These are phyloP conservation scores for Cordyceps cicadae DNA, from an alignment of 2,329 filamentous ascomycete genomes.

Conservation along the genomic window DNA sequence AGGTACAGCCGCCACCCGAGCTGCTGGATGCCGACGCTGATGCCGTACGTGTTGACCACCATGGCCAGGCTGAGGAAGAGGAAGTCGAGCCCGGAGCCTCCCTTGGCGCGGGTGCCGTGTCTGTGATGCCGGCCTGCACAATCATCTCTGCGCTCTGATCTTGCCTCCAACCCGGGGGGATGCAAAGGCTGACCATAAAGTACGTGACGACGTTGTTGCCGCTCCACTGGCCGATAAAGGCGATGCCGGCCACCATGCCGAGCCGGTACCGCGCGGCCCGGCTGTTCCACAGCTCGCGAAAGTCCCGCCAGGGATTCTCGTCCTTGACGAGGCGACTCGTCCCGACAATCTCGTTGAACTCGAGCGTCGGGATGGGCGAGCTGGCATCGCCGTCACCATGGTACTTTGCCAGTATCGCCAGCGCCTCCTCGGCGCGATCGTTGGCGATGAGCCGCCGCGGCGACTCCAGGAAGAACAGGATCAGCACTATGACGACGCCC, in stretches of 20 bases:
- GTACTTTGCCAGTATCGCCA: background rate
- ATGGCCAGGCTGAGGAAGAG: background rate
- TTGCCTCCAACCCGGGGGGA: no score
- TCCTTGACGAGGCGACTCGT: background rate
- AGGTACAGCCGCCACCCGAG: background rate
- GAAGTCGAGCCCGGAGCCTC: background rate
- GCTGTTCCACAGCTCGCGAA: background rate
- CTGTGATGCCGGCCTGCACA: background rate
- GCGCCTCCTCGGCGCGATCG: background rate
- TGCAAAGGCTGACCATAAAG: background rate
- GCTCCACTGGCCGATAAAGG: background rate
- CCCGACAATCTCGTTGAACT: background rate
- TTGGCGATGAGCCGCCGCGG: background rate
- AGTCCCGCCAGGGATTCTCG: background rate
- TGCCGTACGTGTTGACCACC: background rate
- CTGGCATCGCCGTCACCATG: background rate
- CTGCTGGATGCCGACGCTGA: background rate
- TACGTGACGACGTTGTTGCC: background rate
- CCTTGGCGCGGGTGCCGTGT: background rate
- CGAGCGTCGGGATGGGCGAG: background rate
- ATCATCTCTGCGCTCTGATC: no score
- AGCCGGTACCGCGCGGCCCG: background rate
- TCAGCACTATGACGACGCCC: background rate
- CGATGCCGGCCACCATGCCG: background rate
- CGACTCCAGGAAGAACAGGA: background rate